phyloP scores from a whole-genome alignment of 139 green algal genomes.

The Tetraselmis chui region DNA sequence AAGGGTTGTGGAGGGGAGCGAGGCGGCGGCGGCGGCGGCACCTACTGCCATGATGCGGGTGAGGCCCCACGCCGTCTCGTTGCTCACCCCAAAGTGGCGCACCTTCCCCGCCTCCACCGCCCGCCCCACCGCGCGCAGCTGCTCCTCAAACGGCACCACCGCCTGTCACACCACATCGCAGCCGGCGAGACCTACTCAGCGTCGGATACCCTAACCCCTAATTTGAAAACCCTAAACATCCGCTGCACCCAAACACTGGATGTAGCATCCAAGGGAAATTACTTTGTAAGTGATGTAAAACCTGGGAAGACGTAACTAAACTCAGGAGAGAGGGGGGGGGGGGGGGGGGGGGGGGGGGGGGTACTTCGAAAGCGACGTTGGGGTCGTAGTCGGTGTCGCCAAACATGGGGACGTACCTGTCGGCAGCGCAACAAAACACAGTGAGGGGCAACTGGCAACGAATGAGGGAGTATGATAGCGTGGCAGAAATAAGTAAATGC shows the following conservation, averaged over 20 bases:
- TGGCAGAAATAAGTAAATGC: too few relatives aligned
- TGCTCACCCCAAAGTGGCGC: slow-evolving; percentile 68
- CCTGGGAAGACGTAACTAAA: neutral
- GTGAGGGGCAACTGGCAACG: too few relatives aligned
- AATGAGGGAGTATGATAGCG: too few relatives aligned
- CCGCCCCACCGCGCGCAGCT: slow-evolving; percentile 56
- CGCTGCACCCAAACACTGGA: too few relatives aligned
- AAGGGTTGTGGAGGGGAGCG: neutral
- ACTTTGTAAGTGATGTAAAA: neutral
- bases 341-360: slow-evolving; percentile 40
- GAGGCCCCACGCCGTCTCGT: slow-evolving; percentile 84
- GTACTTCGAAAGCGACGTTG: slow-evolving; percentile 26
- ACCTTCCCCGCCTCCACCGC: slow-evolving; percentile 60
- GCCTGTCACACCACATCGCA: neutral
- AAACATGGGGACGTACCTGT: slow-evolving; percentile 96
- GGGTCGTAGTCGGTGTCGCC: slow-evolving; percentile 76
- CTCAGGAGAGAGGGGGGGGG: neutral
- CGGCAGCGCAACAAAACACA: neutral
- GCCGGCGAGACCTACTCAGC: neutral
- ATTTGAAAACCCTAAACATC: too few relatives aligned
- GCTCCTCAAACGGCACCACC: slow-evolving; percentile 58
- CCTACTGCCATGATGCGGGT: slow-evolving; percentile 29
- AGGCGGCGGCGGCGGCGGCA: neutral
- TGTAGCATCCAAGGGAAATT: too few relatives aligned
- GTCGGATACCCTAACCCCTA: too few relatives aligned